phyloP scores from a whole-genome alignment of 257 asterid species.

The Solanum appendiculatum region DNA sequence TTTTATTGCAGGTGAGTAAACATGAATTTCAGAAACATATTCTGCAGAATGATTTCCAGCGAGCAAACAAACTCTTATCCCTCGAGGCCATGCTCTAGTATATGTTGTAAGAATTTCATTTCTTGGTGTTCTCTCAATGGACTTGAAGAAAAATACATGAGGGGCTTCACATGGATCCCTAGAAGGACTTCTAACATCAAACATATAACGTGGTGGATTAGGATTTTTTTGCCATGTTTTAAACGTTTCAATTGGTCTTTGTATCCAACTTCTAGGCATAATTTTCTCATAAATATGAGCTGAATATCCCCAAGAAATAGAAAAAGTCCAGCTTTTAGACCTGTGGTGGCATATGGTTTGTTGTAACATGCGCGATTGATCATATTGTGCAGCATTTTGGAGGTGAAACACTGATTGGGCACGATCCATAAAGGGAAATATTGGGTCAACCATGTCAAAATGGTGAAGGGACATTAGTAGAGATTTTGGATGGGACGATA shows the following conservation, averaged over 20 bases:
- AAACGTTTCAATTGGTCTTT: conserved; percentile 49
- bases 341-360: conserved; percentile 29
- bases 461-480: conserved; percentile 27
- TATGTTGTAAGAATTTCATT: conserved; percentile 13
- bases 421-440: conserved; percentile 23
- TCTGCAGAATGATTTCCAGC: conserved; percentile 39
- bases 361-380: conserved; percentile 31
- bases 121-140: not conserved
- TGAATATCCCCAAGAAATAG: conserved; percentile 37
- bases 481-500: conserved; percentile 25
- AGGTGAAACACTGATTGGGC: conserved; percentile 12
- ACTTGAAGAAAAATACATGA: conserved; percentile 36
- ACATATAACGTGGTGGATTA: conserved; percentile 38
- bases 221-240: conserved; percentile 20
- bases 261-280: conserved; percentile 25
- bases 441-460: conserved; percentile 22
- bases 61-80: conserved; percentile 16
- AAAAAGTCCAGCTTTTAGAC: conserved; percentile 27
- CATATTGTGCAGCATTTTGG: conserved; percentile 22
- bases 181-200: conserved; percentile 37
- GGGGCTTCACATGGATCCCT: conserved; percentile 44
- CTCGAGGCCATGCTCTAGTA: conserved; percentile 21
- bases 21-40: conserved; percentile 20
- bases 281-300: conserved; percentile 27
- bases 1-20: conserved; percentile 19